Evolutionary conservation across 148 eudicot genomes (phyloP).

Genomic region (Cornus florida): DNA sequence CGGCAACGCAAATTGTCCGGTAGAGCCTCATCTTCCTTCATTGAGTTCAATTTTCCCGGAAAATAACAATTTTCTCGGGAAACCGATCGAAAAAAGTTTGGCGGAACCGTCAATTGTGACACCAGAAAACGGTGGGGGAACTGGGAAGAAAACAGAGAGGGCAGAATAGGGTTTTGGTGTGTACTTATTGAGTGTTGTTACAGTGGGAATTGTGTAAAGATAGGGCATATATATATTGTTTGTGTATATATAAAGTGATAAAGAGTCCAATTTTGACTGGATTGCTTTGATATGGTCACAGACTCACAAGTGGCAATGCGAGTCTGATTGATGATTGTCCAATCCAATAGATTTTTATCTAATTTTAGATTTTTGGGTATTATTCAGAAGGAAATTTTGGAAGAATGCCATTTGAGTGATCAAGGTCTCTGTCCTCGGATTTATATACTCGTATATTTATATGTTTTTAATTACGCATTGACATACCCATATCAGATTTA

Average conservation of each 20-base stretch:
- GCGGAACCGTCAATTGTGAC: too few relatives aligned
- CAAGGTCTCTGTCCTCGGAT: background rate
- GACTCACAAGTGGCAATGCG: background rate
- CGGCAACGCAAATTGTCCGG: slow-evolving; percentile 66
- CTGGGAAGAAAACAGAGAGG: background rate
- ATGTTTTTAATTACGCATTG: background rate
- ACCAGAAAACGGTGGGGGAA: background rate
- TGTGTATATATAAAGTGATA: background rate
- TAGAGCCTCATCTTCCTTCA: slow-evolving; percentile 25
- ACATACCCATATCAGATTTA: background rate
- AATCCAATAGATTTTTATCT: background rate
- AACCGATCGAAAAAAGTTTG: background rate
- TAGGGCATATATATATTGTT: background rate
- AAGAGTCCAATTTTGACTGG: slow-evolving; percentile 10
- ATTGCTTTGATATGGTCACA: slow-evolving; percentile 6
- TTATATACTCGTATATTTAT: background rate
- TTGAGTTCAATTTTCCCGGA: slow-evolving; percentile 11
- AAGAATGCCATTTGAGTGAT: too few relatives aligned
- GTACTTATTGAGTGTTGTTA: background rate
- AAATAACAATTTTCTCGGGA: background rate
- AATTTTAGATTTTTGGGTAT: background rate
- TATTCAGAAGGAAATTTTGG: slow-evolving; percentile 1
- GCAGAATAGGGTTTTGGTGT: slow-evolving; percentile 12
- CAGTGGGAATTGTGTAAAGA: background rate
- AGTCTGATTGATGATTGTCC: background rate